Base-by-base conservation (phyloP, 2,329 filamentous ascomycete species). In the Alternaria sp. region DNA sequence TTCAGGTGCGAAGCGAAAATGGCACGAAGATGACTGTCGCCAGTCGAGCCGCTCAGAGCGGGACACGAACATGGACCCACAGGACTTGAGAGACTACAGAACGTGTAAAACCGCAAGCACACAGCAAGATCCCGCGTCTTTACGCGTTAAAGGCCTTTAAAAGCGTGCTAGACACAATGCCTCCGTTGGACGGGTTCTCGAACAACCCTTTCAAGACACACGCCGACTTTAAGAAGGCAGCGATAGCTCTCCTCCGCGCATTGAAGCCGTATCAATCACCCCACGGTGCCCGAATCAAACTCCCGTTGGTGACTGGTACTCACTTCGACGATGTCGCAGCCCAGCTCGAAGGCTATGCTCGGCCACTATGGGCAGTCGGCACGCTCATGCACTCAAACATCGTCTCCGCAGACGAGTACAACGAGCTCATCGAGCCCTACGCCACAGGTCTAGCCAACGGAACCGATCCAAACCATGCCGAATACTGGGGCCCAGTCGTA, bases 401-500 rank as follows among this genome's bases (percentile, higher is more conserved):
- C 5, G 18, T 71, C 4, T 62, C 60, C 0, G 7, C 58, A 18
- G 59, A 62, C 1, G 72, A 75, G 36, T 51, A 54, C 11, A 18
- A 62, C 22, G 67, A 70, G 41, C 46, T 75, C 1, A 63, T 72
- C 18, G 54, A 64, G 7, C 73, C 74, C 3, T 77, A 76, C 58
- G 63, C 72, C 7, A 41, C 57, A n/a, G 75, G 75, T 1, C 56
- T 77, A 2, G 75, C 75, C 7, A 76, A 75, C 34, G 78, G 78
- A 6, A 76, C 75, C 2, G 66, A 80, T 49, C 76, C 78, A 12
- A 12, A 55, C 0, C 73, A 77, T 46, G 34, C 62, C 0, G 78
- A 80, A 24, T 86, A 84, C 61, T 86, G 84, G 84, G 84, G 83
- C 0, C 69, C 75, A 1, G 78, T 85, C 2, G 71, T 75, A 0